Evolutionary conservation across 108 stramenopile genomes (phyloP).

Genomic region (Seminavis robusta): DNA sequence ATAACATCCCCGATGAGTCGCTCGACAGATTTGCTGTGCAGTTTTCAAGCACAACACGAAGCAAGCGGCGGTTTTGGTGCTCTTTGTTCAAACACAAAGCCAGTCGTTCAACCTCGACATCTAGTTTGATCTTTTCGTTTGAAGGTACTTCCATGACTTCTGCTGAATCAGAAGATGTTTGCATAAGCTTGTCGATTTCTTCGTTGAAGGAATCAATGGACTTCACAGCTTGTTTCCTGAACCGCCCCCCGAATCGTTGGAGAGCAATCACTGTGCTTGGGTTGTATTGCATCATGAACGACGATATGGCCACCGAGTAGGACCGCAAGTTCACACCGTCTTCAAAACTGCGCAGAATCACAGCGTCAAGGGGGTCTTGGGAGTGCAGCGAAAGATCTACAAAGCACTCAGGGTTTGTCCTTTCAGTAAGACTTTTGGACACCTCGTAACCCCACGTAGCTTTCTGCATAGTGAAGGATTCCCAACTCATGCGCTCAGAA

Average conservation of each 20-base stretch:
- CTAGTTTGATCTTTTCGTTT: neutral
- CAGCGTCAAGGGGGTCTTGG: neutral
- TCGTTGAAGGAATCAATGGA: neutral
- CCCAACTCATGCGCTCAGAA: no score
- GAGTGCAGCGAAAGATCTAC: no score
- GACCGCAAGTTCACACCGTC: constrained; percentile 10
- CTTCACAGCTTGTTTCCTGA: constrained; percentile 35
- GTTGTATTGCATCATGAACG: constrained; percentile 84
- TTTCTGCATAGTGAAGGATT: no score
- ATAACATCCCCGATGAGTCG: constrained; percentile 6
- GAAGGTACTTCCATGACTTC: no score
- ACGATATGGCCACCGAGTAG: no score
- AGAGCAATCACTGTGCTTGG: constrained; percentile 72
- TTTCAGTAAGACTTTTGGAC: no score
- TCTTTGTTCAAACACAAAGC: constrained; percentile 68
- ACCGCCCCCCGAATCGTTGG: constrained; percentile 64
- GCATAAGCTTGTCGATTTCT: no score
- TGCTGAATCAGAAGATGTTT: no score
- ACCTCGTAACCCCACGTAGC: no score
- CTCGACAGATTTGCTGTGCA: constrained; percentile 13
- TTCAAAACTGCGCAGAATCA: neutral
- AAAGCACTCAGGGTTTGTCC: no score
- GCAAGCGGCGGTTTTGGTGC: constrained; percentile 57
- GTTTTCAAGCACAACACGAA: constrained; percentile 23
- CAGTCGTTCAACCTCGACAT: constrained; percentile 15